These are phyloP conservation scores for Leishmania guyanensis DNA, from an alignment of 208 protist species.

Conservation along the genomic window DNA sequence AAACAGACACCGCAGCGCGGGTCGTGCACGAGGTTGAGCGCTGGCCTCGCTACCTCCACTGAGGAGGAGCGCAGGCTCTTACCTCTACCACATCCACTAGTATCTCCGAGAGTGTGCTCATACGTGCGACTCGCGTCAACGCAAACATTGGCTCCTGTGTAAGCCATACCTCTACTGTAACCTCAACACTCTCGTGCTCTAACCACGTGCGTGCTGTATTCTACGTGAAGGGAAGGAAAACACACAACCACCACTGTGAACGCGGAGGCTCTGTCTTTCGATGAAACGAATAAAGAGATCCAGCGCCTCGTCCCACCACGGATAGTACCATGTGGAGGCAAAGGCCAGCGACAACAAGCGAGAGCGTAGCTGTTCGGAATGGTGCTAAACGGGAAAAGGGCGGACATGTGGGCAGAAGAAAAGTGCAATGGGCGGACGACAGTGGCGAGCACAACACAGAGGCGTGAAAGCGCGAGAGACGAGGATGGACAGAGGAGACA, in stretches of 20 bases:
- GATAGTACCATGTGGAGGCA: background rate
- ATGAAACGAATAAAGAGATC: background rate
- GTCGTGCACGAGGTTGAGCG: constrained; percentile 14
- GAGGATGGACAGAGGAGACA: no score
- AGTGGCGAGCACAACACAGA: background rate
- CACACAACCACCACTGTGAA: background rate
- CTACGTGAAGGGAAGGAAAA: background rate
- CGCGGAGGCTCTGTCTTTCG: background rate
- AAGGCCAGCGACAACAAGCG: background rate
- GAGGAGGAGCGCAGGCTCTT: background rate
- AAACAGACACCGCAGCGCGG: constrained; percentile 6
- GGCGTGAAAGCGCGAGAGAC: background rate
- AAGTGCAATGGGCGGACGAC: background rate
- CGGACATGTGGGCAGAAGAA: background rate
- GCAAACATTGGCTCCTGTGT: background rate
- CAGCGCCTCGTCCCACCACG: background rate
- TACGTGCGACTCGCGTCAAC: background rate
- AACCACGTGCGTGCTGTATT: background rate
- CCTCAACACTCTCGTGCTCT: background rate
- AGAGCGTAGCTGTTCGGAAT: background rate
- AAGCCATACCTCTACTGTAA: background rate
- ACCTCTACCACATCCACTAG: background rate
- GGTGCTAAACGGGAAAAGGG: background rate
- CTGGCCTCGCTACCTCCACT: background rate
- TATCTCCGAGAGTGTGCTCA: background rate